Evolutionary conservation across 345 rosid genomes (phyloP).

Genomic region (Populus alba): DNA sequence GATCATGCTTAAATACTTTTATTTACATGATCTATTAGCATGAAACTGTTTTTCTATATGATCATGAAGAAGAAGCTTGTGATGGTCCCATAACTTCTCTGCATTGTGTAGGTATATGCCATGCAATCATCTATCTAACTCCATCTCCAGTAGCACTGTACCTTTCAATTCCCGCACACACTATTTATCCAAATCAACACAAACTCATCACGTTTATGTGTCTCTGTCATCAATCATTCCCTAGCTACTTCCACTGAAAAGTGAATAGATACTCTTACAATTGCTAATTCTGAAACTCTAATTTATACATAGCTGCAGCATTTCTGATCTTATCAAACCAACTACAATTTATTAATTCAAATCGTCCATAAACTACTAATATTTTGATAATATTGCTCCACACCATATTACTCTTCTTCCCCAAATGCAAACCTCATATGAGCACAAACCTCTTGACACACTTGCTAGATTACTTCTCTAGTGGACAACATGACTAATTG

Average conservation of each 20-base stretch:
- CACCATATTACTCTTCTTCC: not conserved
- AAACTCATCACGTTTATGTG: not conserved
- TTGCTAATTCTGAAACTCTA: constrained; percentile 2
- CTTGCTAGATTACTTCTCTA: not conserved
- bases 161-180: not conserved
- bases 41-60: not conserved
- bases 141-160: not conserved
- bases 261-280: not conserved
- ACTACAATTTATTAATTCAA: not conserved
- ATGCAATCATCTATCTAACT: not conserved
- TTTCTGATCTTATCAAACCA: not conserved
- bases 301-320: not conserved
- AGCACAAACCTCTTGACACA: not conserved
- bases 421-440: not conserved
- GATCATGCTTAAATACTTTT: not conserved
- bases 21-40: not conserved
- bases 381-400: not conserved
- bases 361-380: not conserved
- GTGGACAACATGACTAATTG: not conserved
- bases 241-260: not conserved
- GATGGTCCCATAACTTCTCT: not conserved
- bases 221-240: not conserved
- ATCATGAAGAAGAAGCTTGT: not conserved
- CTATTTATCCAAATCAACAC: not conserved
- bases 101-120: not conserved